phyloP scores from a whole-genome alignment of 1,284 basidiomycete genomes.

The Ustilago lituana region DNA sequence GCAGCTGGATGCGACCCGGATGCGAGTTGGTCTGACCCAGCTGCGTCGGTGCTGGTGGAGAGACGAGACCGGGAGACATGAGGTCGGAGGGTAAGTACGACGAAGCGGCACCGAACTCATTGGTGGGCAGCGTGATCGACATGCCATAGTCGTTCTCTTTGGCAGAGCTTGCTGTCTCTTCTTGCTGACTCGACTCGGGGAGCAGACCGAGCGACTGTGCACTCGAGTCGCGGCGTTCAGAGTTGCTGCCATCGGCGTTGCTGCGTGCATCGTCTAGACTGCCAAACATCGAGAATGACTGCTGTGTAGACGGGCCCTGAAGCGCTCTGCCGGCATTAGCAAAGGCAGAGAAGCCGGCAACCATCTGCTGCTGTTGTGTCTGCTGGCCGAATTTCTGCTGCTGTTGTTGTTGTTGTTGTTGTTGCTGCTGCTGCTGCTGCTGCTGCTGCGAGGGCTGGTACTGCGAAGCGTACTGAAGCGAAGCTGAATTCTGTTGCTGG shows the following conservation, averaged over 20 bases:
- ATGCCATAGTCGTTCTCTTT: conserved; percentile 29
- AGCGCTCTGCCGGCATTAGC: conserved; percentile 11
- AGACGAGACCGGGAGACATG: conserved; percentile 46
- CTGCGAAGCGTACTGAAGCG: conserved; percentile 2
- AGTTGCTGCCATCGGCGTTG: background rate
- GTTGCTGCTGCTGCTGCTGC: conserved; percentile 17
- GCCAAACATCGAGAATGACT: conserved; percentile 16
- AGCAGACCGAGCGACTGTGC: conserved; percentile 16
- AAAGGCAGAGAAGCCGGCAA: conserved; percentile 22
- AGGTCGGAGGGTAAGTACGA: conserved; percentile 45
- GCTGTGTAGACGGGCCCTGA: conserved; percentile 6
- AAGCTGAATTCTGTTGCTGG: conserved; percentile 11
- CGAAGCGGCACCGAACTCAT: conserved; percentile 34
- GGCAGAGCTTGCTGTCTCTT: background rate
- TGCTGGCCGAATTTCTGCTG: conserved; percentile 26
- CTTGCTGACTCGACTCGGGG: background rate
- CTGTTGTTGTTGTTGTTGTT: conserved; percentile 4
- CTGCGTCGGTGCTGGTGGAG: conserved; percentile 24
- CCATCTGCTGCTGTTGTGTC: conserved; percentile 19
- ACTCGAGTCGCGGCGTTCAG: conserved; percentile 5
- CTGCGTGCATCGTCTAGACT: conserved; percentile 3
- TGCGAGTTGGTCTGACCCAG: conserved; percentile 10
- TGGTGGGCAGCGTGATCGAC: conserved; percentile 37
- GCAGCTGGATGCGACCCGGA: conserved; percentile 60
- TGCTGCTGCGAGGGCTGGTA: conserved; percentile 26